Evolutionary conservation across 1,139 yeast genomes (phyloP), one percentile per base, ranked within the genome.

Genomic region (Taphrina pruni): DNA sequence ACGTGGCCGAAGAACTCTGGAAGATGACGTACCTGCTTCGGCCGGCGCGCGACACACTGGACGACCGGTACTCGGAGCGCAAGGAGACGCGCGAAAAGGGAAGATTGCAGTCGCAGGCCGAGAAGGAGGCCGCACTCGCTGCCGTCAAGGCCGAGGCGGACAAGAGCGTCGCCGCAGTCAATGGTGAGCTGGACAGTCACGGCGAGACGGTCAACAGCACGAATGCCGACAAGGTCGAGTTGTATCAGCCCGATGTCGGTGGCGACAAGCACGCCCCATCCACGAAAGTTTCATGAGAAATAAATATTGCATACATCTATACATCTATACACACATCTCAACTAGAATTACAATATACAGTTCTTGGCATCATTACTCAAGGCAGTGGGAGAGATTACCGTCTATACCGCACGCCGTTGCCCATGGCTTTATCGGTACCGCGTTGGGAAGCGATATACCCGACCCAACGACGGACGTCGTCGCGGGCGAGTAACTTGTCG

Each of bases 71-170:
- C 51, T 51, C 66, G 35, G 66, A 64, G 50, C 58, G 60, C 46
- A 36, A 60, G 64, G 70, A 60, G 60, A 51, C 11, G 70, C 48
- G 41, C 64, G 67, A 48, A 55, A 65, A 62, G 39, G 70, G 68
- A 4, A 41, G 68, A 14, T 41, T 64, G 17, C 55, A 54, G 48
- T 54, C 61, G 17, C 68, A 64, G 43, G 68, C 60, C n/a, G 68
- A 64, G 39, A 64, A 62, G 57, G 70, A 70, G 39, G 67, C 65
- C 21, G 58, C 56, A 21, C 32, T 26, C 32, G 32, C 2, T 1
- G 32, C 32, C 32, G 32, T 26, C 32, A 61, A 54, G 55, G 60
- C 8, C 20, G 21, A 41, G 17, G 54, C 17, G 14, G 60, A 36
- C 20, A 54, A 50, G 20, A 60, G 55, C 26, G 48, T 46, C 26